Evolutionary conservation across 768 basidiomycete genomes (phyloP), one percentile per base, ranked within the genome.

Genomic region (Naganishia friedmannii): DNA sequence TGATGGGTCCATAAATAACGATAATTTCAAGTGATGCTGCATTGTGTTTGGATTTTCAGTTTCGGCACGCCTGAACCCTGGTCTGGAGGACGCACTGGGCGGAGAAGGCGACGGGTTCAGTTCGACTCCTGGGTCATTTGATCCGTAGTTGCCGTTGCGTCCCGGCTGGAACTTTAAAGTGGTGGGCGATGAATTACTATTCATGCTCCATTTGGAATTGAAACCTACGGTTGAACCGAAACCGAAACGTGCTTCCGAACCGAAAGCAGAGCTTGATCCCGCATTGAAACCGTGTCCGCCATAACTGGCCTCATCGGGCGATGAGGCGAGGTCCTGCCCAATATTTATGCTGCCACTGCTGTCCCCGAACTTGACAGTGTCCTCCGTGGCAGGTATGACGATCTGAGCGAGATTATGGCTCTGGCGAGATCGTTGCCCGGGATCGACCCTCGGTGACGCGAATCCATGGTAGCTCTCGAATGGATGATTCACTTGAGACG

Each of bases 321-420:
- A 63, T 23, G 28, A 37, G n/a, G 57, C 57, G 26, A 63, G 60
- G 23, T 45, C 60, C 39, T 34, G 19, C 3, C 28, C 60, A 3
- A 45, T 63, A 26, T 63, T 26, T 4, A 45, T 17, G 42, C 39
- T 29, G 6, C 21, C 39, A 17, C 42, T 29, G 9, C 60, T 45
- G n/a, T n/a, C 6, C 15, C 60, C 60, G 29, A 63, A 63, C 42
- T 63, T 63, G 3, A 63, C 26, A 13, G 60, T 63, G 28, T 63
- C 60, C 23, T 63, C 60, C 3, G 42, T 17, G 1, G 42, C 60
- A 29, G 60, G 60, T 26, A 63, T 63, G 3, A 63, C 42, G 26
- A 63, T 63, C 32, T 63, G 60, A 28, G 60, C 60, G 26, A 63
- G 60, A 15, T 63, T 63, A 23, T 63, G 39, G 26, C 60, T 63